Evolutionary conservation across 768 basidiomycete species (phyloP).

Genomic region (Suillus hirtellus): DNA sequence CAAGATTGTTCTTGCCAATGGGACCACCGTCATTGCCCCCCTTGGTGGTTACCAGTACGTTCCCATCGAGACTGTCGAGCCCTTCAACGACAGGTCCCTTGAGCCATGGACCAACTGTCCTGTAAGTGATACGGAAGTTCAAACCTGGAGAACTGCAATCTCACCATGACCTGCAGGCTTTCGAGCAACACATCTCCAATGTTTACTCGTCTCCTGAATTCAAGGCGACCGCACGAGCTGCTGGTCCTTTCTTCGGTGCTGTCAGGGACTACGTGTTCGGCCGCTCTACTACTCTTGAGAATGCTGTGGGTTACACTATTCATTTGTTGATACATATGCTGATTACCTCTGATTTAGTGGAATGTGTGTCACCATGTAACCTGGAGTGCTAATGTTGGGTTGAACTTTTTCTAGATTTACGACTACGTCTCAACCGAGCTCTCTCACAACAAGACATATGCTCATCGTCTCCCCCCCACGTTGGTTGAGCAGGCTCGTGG

Average conservation of each 20-base stretch:
- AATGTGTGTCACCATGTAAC: slow-evolving; percentile 50
- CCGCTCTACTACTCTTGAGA: slow-evolving; percentile 63
- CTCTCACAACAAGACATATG: slow-evolving; percentile 80
- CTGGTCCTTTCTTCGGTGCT: slow-evolving; percentile 64
- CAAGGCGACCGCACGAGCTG: slow-evolving; percentile 57
- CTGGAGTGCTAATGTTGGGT: not conserved
- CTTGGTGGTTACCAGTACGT: slow-evolving; percentile 86
- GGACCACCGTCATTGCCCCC: slow-evolving; percentile 67
- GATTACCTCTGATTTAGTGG: slow-evolving; percentile 45
- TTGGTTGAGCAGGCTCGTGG: slow-evolving; percentile 72
- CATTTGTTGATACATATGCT: slow-evolving; percentile 14
- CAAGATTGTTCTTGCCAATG: slow-evolving; percentile 78
- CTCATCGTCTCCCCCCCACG: slow-evolving; percentile 74
- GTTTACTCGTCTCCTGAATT: slow-evolving; percentile 67
- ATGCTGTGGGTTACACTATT: slow-evolving; percentile 50
- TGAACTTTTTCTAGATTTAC: slow-evolving; percentile 48
- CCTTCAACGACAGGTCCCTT: slow-evolving; percentile 76
- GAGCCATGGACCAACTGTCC: slow-evolving; percentile 77
- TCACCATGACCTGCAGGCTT: slow-evolving; percentile 43
- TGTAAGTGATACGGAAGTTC: slow-evolving; percentile 31
- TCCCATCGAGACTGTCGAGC: slow-evolving; percentile 84
- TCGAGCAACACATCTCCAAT: slow-evolving; percentile 59
- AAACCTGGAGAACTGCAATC: slow-evolving; percentile 17
- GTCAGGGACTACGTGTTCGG: slow-evolving; percentile 74
- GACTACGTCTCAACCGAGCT: slow-evolving; percentile 78